Conservation (phyloP, 1,139 yeast genomes). For the Protomyces macrosporus region DNA sequence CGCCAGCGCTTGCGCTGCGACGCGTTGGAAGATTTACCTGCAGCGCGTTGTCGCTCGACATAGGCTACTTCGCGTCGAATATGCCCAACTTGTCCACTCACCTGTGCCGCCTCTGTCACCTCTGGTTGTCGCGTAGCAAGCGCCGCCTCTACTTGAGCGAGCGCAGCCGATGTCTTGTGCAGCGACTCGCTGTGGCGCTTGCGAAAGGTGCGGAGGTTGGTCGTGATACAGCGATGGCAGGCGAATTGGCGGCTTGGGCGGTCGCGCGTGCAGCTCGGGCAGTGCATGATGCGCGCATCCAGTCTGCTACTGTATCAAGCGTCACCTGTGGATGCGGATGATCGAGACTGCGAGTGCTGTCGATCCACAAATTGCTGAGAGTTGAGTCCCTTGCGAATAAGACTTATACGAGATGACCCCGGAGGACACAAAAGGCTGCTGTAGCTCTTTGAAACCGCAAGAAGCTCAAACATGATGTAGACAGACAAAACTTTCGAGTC, state of each 20-base stretch:
- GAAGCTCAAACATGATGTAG: no score
- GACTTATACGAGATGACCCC: no score
- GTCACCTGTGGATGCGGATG: no score
- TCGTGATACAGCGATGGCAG: not conserved
- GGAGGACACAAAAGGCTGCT: no score
- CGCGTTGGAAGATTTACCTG: not conserved
- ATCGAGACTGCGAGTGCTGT: no score
- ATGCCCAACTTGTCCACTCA: not conserved
- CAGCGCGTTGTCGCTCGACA: not conserved
- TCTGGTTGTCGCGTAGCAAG: not conserved
- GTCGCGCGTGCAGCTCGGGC: not conserved
- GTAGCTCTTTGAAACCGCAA: no score
- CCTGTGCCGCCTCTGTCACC: not conserved
- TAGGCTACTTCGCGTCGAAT: slow-evolving; percentile 13
- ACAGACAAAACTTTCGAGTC: no score
- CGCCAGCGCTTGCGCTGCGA: not conserved
- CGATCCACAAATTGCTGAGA: no score
- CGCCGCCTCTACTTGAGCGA: not conserved
- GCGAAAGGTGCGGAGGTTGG: not conserved
- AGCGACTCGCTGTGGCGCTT: not conserved
- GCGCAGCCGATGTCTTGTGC: not conserved
- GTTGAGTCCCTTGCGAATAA: no score
- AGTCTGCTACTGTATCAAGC: no score
- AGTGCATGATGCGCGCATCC: not conserved
- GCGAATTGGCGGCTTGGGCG: not conserved